Percentiles rank a stretch among this genome's conserved stretches.
Conservation (phyloP, 805 yeast species). For the Cyberlindnera bimundalis region DNA sequence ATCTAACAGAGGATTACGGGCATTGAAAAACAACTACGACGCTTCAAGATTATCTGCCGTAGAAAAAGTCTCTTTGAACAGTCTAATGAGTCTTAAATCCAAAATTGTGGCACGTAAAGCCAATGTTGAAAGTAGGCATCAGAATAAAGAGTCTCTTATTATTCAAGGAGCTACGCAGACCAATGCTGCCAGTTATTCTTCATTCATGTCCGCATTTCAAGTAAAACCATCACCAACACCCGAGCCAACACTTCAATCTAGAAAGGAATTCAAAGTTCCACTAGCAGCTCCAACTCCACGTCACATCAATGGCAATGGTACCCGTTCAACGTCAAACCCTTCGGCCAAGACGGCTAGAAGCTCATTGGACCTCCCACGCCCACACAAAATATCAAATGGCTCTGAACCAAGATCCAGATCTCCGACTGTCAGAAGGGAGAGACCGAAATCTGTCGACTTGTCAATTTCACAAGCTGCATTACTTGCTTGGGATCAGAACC, state of each 20-base stretch:
- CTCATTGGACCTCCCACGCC: conserved; percentile 20
- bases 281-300: neutral
- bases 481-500: conserved; percentile 26
- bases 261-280: conserved; percentile 17
- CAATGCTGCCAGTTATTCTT: conserved; percentile 24
- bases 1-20: conserved; percentile 10
- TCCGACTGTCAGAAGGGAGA: conserved; percentile 12
- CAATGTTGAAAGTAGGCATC: conserved; percentile 12
- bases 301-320: neutral
- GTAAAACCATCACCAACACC: conserved; percentile 1
- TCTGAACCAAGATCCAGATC: conserved; percentile 11
- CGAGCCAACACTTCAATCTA: neutral
- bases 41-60: conserved; percentile 6
- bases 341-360: conserved; percentile 5
- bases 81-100: conserved; percentile 18
- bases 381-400: conserved; percentile 5
- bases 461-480: conserved; percentile 26
- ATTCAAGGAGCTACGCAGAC: conserved; percentile 14
- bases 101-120: conserved; percentile 18
- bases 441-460: conserved; percentile 27
- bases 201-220: conserved; percentile 26
- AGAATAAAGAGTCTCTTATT: conserved; percentile 11
- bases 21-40: conserved; percentile 5
- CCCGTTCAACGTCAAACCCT: conserved; percentile 4
- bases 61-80: conserved; percentile 18